These are phyloP conservation scores for Halophytophthora batemanensis DNA, from an alignment of 352 stramenopile species.

Conservation along the genomic window DNA sequence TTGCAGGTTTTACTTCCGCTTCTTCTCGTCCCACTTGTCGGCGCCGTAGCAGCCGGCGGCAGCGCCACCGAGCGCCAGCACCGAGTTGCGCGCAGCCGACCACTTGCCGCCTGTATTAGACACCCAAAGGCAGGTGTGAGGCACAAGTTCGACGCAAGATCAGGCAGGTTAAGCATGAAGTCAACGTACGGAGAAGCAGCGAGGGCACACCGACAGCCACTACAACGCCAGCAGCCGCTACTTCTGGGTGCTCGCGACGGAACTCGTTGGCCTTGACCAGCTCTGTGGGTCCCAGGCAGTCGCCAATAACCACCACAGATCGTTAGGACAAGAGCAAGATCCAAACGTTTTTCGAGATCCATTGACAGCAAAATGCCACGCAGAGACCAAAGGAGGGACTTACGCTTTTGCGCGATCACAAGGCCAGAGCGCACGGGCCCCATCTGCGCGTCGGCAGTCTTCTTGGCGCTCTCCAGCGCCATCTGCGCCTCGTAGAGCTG, in stretches of 20 bases:
- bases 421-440: conserved; percentile 53
- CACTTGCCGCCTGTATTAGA: conserved; percentile 52
- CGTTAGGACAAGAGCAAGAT: not conserved
- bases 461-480: conserved; percentile 46
- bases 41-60: conserved; percentile 53
- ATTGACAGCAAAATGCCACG: conserved; percentile 1
- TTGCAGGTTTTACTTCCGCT: conserved; percentile 28
- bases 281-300: conserved; percentile 29
- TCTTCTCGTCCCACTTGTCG: conserved; percentile 60
- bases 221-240: conserved; percentile 49
- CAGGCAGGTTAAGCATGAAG: not conserved
- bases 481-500: conserved; percentile 60
- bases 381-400: conserved; percentile 10
- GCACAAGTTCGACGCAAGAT: not conserved
- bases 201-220: conserved; percentile 60
- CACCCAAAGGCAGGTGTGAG: conserved; percentile 2
- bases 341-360: not conserved
- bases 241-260: conserved; percentile 65
- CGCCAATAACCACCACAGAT: not conserved
- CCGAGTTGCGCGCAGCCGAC: conserved; percentile 55
- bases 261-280: conserved; percentile 74
- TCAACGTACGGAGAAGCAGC: conserved; percentile 61
- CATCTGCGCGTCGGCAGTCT: conserved; percentile 58
- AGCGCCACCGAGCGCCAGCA: conserved; percentile 54
- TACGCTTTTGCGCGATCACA: conserved; percentile 45